Evolutionary conservation across 78 protist species (phyloP).

Genomic region (Trichosphaerium sp.): DNA sequence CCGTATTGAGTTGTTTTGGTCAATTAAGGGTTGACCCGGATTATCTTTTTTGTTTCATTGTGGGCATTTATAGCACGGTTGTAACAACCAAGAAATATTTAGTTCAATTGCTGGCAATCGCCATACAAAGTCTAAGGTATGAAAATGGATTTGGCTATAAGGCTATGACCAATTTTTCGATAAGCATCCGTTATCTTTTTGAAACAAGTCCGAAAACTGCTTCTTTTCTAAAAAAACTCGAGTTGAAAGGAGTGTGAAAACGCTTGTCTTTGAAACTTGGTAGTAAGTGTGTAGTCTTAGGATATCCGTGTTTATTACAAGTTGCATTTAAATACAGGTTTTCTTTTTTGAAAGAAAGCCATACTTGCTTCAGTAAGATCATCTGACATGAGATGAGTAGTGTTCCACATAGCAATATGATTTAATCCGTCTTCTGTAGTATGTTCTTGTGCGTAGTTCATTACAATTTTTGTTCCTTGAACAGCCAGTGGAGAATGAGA

Average conservation of each 20-base stretch:
- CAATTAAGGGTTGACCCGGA: background rate
- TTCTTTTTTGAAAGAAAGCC: slow-evolving; percentile 31
- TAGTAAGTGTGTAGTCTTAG: too few relatives aligned
- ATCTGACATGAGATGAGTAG: slow-evolving; percentile 26
- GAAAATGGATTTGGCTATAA: background rate
- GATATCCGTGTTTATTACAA: too few relatives aligned
- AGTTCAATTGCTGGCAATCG: background rate
- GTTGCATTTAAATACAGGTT: slow-evolving; percentile 23
- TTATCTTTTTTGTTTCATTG: background rate
- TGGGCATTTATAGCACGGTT: background rate
- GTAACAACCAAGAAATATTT: background rate
- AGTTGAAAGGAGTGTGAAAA: background rate
- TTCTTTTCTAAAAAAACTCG: background rate
- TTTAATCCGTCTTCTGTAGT: slow-evolving; percentile 42
- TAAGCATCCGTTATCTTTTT: background rate
- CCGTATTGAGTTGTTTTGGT: background rate
- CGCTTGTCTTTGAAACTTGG: background rate
- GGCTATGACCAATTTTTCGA: background rate
- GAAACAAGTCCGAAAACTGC: too few relatives aligned
- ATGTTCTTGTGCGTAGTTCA: slow-evolving; percentile 52
- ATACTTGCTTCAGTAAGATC: slow-evolving; percentile 42
- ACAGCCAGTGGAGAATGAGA: slow-evolving; percentile 58
- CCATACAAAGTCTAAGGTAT: too few relatives aligned
- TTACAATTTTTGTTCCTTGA: slow-evolving; percentile 46
- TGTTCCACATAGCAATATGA: slow-evolving; percentile 55